Base-by-base conservation (phyloP, 1,284 basidiomycete genomes). In the Wolfiporia cocos region DNA sequence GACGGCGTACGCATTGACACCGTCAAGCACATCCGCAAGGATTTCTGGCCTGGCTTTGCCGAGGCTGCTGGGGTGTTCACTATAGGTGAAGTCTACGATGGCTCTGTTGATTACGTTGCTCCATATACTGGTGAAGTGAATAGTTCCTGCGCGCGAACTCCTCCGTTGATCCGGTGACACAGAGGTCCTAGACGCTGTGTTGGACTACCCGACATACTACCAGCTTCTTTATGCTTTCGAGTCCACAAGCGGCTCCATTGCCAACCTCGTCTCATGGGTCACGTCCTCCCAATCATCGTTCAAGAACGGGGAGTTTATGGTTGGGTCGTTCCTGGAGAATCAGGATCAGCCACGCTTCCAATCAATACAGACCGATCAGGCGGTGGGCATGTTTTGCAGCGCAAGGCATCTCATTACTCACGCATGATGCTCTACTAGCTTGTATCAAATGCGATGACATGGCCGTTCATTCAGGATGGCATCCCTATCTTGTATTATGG, bases 401-500 rank as follows among this genome's bases (percentile, higher is more conserved):
- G n/a, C n/a, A n/a, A n/a, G n/a, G 17, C 21, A 22, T 33, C 12
- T 17, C 10, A 20, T 42, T 2, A 42, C 9, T 3, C 12, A 17
- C 1, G n/a, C n/a, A n/a, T n/a, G n/a, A n/a, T n/a, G 21, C 3
- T 23, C 9, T 5, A 10, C 12, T 46, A 55, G 62, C 43, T 60
- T 15, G 43, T 56, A 31, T 52, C 59, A 51, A 58, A 57, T 31
- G 52, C 53, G 18, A 51, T 56, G 43, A 41, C 43, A 6, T 70
- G 68, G 67, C 74, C 49, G 48, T 68, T 51, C 62, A 59, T 77
- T 53, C 55, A 76, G 54, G 57, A 74, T 19, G 80, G 81, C 26
- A 79, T 89, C 47, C 86, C 87, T 0, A 76, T 88, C 42, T 70
- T 87, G n/a, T 90, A 89, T 59, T 86, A 87, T 52, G 87, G 88